Percentiles rank a stretch among this genome's conserved stretches.
Evolutionary conservation across 2,329 filamentous ascomycete species (phyloP).

Genomic region (Aspergillus tamarii): DNA sequence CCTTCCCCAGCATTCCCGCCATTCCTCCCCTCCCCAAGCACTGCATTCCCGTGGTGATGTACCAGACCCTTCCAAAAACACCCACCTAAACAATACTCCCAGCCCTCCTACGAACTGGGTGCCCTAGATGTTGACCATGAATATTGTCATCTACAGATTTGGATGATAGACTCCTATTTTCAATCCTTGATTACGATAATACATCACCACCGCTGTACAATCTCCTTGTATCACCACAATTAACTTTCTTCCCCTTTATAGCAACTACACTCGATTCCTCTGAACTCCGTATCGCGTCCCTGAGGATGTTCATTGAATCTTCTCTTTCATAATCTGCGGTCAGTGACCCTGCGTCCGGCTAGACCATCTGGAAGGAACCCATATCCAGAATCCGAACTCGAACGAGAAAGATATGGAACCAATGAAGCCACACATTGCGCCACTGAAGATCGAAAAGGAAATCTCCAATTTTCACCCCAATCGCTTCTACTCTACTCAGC

Average conservation of each 20-base stretch:
- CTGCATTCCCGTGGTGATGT: constrained; percentile 33
- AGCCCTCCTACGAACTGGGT: constrained; percentile 18
- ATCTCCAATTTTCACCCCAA: constrained; percentile 29
- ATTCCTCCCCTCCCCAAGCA: constrained; percentile 26
- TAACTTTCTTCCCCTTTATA: neutral
- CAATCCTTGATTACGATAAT: neutral
- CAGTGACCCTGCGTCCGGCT: constrained; percentile 31
- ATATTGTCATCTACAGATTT: constrained; percentile 9
- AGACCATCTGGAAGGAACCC: constrained; percentile 5
- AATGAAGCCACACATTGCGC: constrained; percentile 41
- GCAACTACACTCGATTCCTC: neutral
- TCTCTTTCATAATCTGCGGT: constrained; percentile 34
- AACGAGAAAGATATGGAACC: constrained; percentile 33
- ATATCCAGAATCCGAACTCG: neutral
- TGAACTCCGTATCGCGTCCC: neutral
- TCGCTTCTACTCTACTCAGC: constrained; percentile 30
- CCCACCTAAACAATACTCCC: constrained; percentile 15
- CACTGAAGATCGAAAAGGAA: constrained; percentile 43
- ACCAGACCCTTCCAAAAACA: constrained; percentile 19
- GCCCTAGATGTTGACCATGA: constrained; percentile 13
- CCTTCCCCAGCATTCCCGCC: constrained; percentile 35
- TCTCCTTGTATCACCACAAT: neutral
- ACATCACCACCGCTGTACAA: neutral
- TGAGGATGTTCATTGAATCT: constrained; percentile 35
- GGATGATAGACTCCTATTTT: constrained; percentile 6